phyloP scores from a whole-genome alignment of 768 basidiomycete species.

The Podaxis sp. region DNA sequence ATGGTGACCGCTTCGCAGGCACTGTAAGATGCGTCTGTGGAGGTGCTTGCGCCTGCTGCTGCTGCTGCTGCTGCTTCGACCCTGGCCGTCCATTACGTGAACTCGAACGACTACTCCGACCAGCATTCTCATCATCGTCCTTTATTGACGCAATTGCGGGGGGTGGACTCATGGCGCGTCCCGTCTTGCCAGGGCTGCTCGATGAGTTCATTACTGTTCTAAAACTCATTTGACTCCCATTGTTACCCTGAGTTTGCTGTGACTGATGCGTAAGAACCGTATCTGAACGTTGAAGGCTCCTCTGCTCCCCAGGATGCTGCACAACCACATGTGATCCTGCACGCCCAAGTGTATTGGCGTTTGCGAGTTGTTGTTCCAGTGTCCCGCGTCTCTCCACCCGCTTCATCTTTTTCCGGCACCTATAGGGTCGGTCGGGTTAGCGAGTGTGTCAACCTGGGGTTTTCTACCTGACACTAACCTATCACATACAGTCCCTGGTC shows the following conservation, averaged over 20 bases:
- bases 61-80: neutral
- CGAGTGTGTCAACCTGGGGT: neutral
- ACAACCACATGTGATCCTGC: slow-evolving; percentile 12
- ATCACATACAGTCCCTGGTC: slow-evolving; percentile 82
- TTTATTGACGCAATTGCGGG: slow-evolving; percentile 7
- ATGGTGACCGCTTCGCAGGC: slow-evolving; percentile 3
- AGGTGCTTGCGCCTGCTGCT: neutral
- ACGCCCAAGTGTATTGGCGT: slow-evolving; percentile 13
- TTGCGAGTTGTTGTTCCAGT: slow-evolving; percentile 37
- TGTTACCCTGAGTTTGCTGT: neutral
- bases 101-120: slow-evolving; percentile 4
- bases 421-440: slow-evolving; percentile 17
- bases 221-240: slow-evolving; percentile 9
- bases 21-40: neutral
- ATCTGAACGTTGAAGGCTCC: slow-evolving; percentile 9
- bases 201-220: neutral
- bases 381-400: slow-evolving; percentile 73
- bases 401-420: slow-evolving; percentile 85
- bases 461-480: slow-evolving; percentile 34
- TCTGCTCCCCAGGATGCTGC: neutral
- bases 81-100: slow-evolving; percentile 4
- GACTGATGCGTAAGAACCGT: slow-evolving; percentile 10
- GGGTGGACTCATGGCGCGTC: slow-evolving; percentile 8
- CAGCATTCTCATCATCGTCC: slow-evolving; percentile 5
- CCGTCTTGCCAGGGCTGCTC: slow-evolving; percentile 2